phyloP scores from a whole-genome alignment of 1,284 basidiomycete species.

The Grifola frondosa region DNA sequence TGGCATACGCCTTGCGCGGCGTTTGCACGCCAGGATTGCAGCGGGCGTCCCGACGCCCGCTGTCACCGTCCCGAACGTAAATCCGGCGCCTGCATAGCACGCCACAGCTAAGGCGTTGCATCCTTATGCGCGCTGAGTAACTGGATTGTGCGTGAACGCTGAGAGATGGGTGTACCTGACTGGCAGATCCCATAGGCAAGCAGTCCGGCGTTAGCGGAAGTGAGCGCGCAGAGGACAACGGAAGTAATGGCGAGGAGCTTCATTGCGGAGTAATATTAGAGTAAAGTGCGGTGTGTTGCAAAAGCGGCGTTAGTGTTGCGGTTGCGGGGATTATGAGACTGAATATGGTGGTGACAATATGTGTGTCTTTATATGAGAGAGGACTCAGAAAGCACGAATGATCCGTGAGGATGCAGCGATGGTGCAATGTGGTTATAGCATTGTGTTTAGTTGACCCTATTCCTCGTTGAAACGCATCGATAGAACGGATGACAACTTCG shows the following conservation, averaged over 20 bases:
- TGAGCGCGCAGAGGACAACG: constrained; percentile 1
- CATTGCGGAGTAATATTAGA: constrained; percentile 2
- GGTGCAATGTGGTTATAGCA: no score
- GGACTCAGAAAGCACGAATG: no score
- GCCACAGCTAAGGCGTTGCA: constrained; percentile 16
- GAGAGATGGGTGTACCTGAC: constrained; percentile 8
- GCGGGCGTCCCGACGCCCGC: constrained; percentile 9
- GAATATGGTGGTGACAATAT: no score
- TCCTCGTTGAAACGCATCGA: no score
- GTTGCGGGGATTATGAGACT: no score
- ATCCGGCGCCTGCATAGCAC: constrained; percentile 16
- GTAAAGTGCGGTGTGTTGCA: neutral
- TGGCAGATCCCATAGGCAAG: constrained; percentile 15
- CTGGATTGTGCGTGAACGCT: no score
- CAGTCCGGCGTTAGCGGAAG: constrained; percentile 7
- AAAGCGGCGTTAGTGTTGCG: no score
- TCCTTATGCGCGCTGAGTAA: constrained; percentile 1
- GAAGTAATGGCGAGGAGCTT: constrained; percentile 5
- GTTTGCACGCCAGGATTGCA: constrained; percentile 15
- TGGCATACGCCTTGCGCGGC: constrained; percentile 14
- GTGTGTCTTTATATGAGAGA: no score
- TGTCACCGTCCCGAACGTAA: constrained; percentile 14
- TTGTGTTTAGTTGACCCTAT: no score
- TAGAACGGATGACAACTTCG: no score
- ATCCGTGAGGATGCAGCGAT: no score